Evolutionary conservation across 202 grass and related monocot species (phyloP), one percentile per base, ranked within the genome.

Genomic region (Carex sylvatica): DNA sequence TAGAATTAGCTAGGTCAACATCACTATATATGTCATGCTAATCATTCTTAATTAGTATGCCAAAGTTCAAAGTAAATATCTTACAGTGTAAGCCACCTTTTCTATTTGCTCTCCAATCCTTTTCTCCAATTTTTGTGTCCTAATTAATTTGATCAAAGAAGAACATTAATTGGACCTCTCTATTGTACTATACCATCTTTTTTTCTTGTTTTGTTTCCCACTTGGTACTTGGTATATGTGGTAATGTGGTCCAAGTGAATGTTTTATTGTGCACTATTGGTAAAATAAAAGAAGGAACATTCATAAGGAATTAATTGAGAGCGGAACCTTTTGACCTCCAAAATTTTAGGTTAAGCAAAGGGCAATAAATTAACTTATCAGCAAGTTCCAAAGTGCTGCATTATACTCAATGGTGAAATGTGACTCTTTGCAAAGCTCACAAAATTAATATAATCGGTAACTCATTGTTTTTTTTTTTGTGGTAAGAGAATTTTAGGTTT

Each of bases 11-110:
- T 82, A 81, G 78, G 78, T 66, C 61, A 81, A 65, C 78, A 81
- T 81, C 61, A 65, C 10, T 40, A 40, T 40, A 40, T 81, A 81
- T 65, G 78, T 81, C 78, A 81, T 30, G 78, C 78, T 81, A 81
- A 81, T 47, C 11, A 81, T 81, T 81, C 36, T 13, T 49, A 74
- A 74, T 74, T 31, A 54, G 47, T 54, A 74, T 28, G 22, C 46
- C 23, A 74, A 74, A 46, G 16, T 22, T 44, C 12, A 47, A 74
- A 15, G 53, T 30, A 16, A 28, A 30, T 40, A 30, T 53, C 47
- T 74, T 74, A 31, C 47, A 16, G 13, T 53, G 47, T 52, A 74
- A 74, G 71, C 71, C 16, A 74, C 13, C 46, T 16, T 13, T 54
- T 52, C 23, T 30, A 53, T 74, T 74, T 74, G 23, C 24, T 74